Percentiles rank a stretch among this genome's conserved stretches.
phyloP scores from a whole-genome alignment of 345 rosid species.

The Sisymbrium irio region DNA sequence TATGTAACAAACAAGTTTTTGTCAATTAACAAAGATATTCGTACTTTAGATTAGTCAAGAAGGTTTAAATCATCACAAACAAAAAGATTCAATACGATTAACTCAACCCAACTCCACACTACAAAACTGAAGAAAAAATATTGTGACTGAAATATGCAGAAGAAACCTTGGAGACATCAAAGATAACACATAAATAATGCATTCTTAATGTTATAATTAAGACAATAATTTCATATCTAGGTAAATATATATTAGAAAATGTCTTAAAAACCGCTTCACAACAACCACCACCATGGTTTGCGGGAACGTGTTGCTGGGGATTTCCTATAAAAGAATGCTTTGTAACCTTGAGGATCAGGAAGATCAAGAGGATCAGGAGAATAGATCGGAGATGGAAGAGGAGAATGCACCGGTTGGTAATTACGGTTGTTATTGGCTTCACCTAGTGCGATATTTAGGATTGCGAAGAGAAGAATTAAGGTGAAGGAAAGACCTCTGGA shows the following conservation, averaged over 20 bases:
- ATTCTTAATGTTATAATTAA: background rate
- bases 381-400: constrained; percentile 12
- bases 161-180: background rate
- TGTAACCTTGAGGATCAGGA: background rate
- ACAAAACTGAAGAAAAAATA: background rate
- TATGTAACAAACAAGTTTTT: background rate
- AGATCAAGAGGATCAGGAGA: background rate
- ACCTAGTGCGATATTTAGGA: background rate
- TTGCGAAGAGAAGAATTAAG: background rate
- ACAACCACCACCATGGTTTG: constrained; percentile 27
- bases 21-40: background rate
- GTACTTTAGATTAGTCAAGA: background rate
- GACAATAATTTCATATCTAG: background rate
- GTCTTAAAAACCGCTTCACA: background rate
- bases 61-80: background rate
- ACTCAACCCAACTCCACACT: background rate
- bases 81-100: background rate
- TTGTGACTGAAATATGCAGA: background rate
- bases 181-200: background rate
- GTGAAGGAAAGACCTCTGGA: constrained; percentile 6
- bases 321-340: constrained; percentile 11
- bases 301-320: background rate
- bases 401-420: constrained; percentile 20
- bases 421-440: constrained; percentile 23
- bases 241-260: background rate